Conservation (phyloP, 2,329 filamentous ascomycete species). For the Penicillium brasilianum region DNA sequence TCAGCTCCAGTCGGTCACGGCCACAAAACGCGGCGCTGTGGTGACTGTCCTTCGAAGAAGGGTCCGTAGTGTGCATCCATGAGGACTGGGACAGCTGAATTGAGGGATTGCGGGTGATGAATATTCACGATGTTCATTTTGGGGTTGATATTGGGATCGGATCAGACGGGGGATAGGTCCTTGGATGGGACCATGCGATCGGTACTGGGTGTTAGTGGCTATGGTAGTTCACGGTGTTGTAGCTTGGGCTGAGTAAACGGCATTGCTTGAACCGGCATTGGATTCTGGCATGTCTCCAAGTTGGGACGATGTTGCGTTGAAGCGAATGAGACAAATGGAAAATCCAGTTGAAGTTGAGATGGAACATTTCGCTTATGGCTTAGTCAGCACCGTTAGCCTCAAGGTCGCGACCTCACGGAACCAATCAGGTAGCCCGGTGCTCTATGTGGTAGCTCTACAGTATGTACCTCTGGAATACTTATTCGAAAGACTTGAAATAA, state of each 20-base stretch:
- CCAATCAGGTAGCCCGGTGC: too few species aligned
- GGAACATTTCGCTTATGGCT: constrained; percentile 3
- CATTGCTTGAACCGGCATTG: constrained; percentile 13
- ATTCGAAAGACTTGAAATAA: too few species aligned
- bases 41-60: constrained; percentile 43
- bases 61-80: constrained; percentile 33
- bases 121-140: neutral
- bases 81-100: constrained; percentile 43
- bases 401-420: too few species aligned
- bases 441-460: too few species aligned
- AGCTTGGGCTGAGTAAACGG: too few species aligned
- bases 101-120: constrained; percentile 35
- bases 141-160: neutral
- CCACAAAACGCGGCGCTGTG: constrained; percentile 49
- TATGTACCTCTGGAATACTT: too few species aligned
- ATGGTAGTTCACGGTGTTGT: neutral
- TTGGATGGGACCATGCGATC: neutral
- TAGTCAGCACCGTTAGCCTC: too few species aligned
- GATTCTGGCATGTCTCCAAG: constrained; percentile 9
- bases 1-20: constrained; percentile 50
- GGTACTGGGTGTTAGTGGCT: neutral
- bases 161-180: neutral
- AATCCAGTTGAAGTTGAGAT: neutral
- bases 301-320: neutral
- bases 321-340: neutral